Percentiles rank a stretch among this genome's conserved stretches.
These are phyloP conservation scores for Cornus suecica DNA, from an alignment of 148 eudicot species.

Conservation along the genomic window DNA sequence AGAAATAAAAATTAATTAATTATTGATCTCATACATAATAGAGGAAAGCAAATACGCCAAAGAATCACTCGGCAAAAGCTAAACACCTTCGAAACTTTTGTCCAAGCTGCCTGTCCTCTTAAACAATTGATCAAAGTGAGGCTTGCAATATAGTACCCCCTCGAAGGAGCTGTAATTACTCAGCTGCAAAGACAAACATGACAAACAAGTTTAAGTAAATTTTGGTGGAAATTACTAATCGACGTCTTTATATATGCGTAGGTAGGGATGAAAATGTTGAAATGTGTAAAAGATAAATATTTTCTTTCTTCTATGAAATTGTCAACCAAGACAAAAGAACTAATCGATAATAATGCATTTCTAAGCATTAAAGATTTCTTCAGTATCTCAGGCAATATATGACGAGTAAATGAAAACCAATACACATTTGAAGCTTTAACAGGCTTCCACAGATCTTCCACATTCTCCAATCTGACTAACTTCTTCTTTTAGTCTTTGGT, in stretches of 20 bases:
- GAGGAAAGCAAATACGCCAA: not conserved
- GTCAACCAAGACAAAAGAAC: not conserved
- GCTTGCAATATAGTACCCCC: conserved; percentile 88
- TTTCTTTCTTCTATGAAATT: not conserved
- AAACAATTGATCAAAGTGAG: conserved; percentile 84
- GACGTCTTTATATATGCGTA: not conserved
- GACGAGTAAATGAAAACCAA: not conserved
- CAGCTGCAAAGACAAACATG: conserved; percentile 48
- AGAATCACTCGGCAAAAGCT: not conserved
- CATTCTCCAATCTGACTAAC: not conserved
- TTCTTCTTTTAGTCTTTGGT: no score
- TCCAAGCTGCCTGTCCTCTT: conserved; percentile 93
- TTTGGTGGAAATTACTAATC: not conserved
- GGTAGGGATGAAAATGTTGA: not conserved
- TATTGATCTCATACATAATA: not conserved
- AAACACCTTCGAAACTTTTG: conserved; percentile 84
- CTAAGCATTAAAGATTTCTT: not conserved
- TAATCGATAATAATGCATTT: not conserved
- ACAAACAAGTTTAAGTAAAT: not conserved
- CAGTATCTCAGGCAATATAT: not conserved
- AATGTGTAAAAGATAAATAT: not conserved
- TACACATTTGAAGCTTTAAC: not conserved
- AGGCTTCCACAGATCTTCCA: not conserved
- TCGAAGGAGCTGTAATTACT: conserved; percentile 75
- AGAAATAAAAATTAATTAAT: not conserved